phyloP scores from a whole-genome alignment of 2,329 filamentous ascomycete species.

The Ambrosiella beaveri region DNA sequence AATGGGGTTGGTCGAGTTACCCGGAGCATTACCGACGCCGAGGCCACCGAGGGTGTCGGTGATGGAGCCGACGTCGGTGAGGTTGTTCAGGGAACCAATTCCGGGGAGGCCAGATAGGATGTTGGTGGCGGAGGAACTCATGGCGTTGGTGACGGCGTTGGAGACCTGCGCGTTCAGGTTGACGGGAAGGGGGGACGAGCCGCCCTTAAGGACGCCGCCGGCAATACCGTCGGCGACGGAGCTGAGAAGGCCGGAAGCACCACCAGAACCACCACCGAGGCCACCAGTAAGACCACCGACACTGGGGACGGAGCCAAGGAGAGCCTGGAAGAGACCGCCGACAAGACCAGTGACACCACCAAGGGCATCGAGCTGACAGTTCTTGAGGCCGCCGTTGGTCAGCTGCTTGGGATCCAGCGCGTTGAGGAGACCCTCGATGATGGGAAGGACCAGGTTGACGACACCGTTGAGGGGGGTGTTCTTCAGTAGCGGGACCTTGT shows the following conservation, averaged over 20 bases:
- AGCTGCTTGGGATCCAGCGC: background rate
- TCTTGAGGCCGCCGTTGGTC: background rate
- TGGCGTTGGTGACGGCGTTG: background rate
- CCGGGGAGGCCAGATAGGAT: constrained; percentile 1
- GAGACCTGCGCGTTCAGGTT: background rate
- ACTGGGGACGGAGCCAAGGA: background rate
- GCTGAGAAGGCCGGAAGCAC: background rate
- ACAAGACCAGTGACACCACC: background rate
- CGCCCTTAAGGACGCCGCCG: background rate
- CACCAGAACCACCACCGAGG: background rate
- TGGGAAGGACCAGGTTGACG: constrained; percentile 1
- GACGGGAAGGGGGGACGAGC: background rate
- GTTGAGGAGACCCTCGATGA: constrained; percentile 8
- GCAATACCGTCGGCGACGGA: background rate
- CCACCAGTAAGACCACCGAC: background rate
- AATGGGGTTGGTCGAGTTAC: background rate
- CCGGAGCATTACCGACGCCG: background rate
- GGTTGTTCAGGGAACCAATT: background rate
- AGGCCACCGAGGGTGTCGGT: background rate
- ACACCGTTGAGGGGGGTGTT: constrained; percentile 5
- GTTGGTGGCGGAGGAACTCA: background rate
- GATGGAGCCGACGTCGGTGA: background rate
- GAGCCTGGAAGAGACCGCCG: background rate
- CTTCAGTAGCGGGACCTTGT: background rate
- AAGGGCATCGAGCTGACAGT: background rate